Base-by-base conservation (phyloP, 495 filamentous ascomycete species). In the Amorphotheca resinae region DNA sequence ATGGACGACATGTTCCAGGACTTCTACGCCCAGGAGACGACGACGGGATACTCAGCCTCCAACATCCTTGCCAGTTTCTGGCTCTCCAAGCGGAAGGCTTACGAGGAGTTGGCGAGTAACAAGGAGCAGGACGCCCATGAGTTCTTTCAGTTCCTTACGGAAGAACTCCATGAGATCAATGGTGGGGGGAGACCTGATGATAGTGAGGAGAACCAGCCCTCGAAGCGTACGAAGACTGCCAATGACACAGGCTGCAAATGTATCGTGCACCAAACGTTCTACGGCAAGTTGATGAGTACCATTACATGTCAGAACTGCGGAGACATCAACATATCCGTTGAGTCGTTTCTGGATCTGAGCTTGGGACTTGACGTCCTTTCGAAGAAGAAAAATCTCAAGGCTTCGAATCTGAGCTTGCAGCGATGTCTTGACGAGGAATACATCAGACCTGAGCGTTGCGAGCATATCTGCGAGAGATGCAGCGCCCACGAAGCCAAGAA, bases 61-160 rank as follows among this genome's bases (percentile, higher is more conserved):
- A 82, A 79, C 44, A 81, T 94, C 42, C 75, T 95, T 22, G 69
- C 78, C 0, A 78, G 76, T 0, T 82, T 84, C 49, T 89, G 85
- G 85, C 77, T 82, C 44, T 77, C 76, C 9, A 71, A 66, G 49
- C 62, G 67, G 41, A 80, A 71, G 41, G 72, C 66, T 56, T 65
- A 68, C 17, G 64, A 87, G 68, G 74, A 81, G n/a, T 70, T 94
- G 20, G 82, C 85, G 8, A 85, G 86, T n/a, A 87, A 89, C 53
- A 79, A 84, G 46, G 86, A 94, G 60, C 88, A 94, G 62, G 88
- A 95, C 57, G 86, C 87, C 1, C 87, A 95, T 58, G 88, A 95
- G 55, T 95, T 88, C 60, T 86, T 93, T 64, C 84, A 91, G 56
- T 93, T 93, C 55, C 70, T 95, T 3, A 77, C 88, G 26, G 86